Evolutionary conservation across 208 protist genomes (phyloP).

Genomic region (Acanthamoeba castellanii): DNA sequence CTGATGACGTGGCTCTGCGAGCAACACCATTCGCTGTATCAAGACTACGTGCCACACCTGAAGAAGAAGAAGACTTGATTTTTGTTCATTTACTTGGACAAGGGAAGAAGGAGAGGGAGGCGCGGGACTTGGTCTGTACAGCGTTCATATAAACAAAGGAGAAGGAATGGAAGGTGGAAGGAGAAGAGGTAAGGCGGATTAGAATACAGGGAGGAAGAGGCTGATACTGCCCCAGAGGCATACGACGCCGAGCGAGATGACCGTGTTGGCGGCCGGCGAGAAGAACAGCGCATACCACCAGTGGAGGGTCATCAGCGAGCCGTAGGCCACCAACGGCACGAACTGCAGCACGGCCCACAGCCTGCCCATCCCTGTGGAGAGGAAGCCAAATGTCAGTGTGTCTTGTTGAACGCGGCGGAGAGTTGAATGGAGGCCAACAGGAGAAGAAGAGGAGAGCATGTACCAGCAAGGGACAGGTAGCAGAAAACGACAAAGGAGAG

Average conservation of each 20-base stretch:
- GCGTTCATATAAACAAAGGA: background rate
- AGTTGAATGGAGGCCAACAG: background rate
- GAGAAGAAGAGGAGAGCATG: background rate
- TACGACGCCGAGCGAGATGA: background rate
- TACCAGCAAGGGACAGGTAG: constrained; percentile 21
- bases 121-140: background rate
- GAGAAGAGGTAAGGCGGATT: background rate
- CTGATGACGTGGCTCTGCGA: too few relatives aligned
- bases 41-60: too few relatives aligned
- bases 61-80: background rate
- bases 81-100: background rate
- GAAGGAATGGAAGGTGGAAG: background rate
- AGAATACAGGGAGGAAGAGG: constrained; percentile 61
- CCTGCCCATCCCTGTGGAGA: background rate
- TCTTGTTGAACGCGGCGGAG: too few relatives aligned
- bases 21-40: too few relatives aligned
- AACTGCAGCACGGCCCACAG: background rate
- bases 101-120: background rate
- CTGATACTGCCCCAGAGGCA: background rate
- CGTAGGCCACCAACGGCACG: background rate
- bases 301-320: constrained; percentile 24
- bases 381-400: background rate
- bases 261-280: background rate
- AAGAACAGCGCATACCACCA: constrained; percentile 25
- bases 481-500: constrained; percentile 33